Conservation (phyloP, 352 stramenopile species). For the Pelagophyceae sp. region DNA sequence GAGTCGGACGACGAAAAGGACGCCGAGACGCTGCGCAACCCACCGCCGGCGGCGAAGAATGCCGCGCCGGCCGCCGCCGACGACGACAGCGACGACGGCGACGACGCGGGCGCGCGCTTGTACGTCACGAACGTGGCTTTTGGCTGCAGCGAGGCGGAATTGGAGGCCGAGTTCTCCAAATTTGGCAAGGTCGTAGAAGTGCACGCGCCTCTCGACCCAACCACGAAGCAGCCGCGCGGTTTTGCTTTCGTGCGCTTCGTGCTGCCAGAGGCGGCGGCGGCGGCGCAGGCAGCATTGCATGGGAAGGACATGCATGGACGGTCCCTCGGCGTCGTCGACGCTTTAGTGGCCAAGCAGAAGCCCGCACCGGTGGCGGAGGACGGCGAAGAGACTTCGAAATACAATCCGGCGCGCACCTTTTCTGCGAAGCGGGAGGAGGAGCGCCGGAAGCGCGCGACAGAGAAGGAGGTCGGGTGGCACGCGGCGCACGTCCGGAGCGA, state of each 20-base stretch:
- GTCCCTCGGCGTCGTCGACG: constrained; percentile 71
- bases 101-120: constrained; percentile 52
- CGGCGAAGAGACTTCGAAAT: constrained; percentile 36
- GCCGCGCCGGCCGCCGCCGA: constrained; percentile 10
- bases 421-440: constrained; percentile 79
- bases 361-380: no score
- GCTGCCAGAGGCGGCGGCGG: constrained; percentile 72
- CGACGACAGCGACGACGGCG: constrained; percentile 28
- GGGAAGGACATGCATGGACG: constrained; percentile 88
- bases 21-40: no score
- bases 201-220: constrained; percentile 87
- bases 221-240: constrained; percentile 73
- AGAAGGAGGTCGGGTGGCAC: constrained; percentile 79
- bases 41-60: no score
- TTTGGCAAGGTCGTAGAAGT: constrained; percentile 79
- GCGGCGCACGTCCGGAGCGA: constrained; percentile 80
- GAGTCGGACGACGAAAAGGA: constrained; percentile 31
- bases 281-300: constrained; percentile 75
- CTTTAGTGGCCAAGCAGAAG: constrained; percentile 61
- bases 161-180: constrained; percentile 73
- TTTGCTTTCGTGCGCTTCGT: constrained; percentile 93
- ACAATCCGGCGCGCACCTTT: constrained; percentile 61
- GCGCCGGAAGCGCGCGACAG: constrained; percentile 58
- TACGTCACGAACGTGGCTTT: constrained; percentile 96
- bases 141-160: constrained; percentile 86